A percentile compares a stretch with the other conserved stretches of the same genome.
These are phyloP conservation scores for Hysterangium stoloniferum DNA, from an alignment of 768 basidiomycete genomes.

Conservation along the genomic window DNA sequence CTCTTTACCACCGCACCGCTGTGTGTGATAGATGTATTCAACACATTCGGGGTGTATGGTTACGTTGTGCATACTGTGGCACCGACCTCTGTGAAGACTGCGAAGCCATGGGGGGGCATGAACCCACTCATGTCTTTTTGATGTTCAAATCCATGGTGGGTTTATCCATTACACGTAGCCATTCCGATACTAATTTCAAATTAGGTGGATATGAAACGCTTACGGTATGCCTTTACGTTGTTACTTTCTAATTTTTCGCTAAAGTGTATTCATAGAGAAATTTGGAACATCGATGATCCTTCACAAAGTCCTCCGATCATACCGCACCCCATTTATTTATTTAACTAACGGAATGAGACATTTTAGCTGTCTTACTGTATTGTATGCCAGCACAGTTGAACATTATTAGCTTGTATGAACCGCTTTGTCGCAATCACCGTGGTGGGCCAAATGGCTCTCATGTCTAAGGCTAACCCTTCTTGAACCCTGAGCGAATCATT, in stretches of 20 bases:
- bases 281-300: constrained; percentile 51
- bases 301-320: constrained; percentile 50
- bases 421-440: background rate
- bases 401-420: background rate
- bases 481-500: constrained; percentile 46
- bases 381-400: constrained; percentile 1
- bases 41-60: constrained; percentile 83
- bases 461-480: constrained; percentile 40
- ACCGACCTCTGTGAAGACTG: constrained; percentile 85
- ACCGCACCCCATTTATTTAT: constrained; percentile 51
- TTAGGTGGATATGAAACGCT: constrained; percentile 66
- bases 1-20: constrained; percentile 55
- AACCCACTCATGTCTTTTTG: constrained; percentile 75
- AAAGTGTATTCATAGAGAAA: constrained; percentile 27
- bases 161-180: background rate
- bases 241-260: background rate
- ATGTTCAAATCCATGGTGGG: constrained; percentile 79
- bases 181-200: constrained; percentile 7
- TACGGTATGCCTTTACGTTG: constrained; percentile 47
- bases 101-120: constrained; percentile 54
- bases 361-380: background rate
- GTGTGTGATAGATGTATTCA: constrained; percentile 84
- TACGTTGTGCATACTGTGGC: constrained; percentile 80
- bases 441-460: background rate
- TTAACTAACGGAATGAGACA: constrained; percentile 1